Evolutionary conservation across 805 yeast genomes (phyloP), one percentile per base, ranked within the genome.

Genomic region (Schwanniomyces sp.): DNA sequence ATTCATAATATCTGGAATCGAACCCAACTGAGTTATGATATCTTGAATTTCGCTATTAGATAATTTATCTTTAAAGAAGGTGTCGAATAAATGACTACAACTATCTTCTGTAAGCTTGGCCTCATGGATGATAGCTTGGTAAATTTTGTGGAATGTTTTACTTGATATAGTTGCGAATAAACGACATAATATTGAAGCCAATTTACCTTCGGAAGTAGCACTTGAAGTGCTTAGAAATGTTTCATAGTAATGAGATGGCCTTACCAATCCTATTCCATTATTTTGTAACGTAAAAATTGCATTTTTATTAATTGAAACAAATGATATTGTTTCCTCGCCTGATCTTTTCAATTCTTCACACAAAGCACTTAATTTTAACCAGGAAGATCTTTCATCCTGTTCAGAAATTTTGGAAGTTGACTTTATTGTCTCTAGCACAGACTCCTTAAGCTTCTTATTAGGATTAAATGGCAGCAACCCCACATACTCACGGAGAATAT

Each of bases 361-460:
- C 24, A 91, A 70, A 2, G 88, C 75, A 48, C 83, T 85, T 48
- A 91, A 78, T 50, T 85, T 81, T 29, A 78, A 70, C 87, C 96
- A 84, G 55, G 84, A 84, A 27, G 75, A 75, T 41, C 70, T 70
- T 2, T 26, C 41, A 30, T 45, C 49, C 28, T 67, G 63, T 30
- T 66, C 61, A 38, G 64, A 67, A 27, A 64, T 66, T 29, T 54
- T 42, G 16, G 52, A 45, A 41, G 44, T 26, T 39, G 47, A 16
- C 9, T 48, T 48, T 7, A 62, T 50, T 5, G 68, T 61, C n/a
- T 61, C 67, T 10, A 52, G 21, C 52, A 72, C 44, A 60, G 59
- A 34, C 52, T 61, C 46, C 58, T 76, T 55, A 18, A 66, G 50
- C 8, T 58, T 43, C 17, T 45, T 44, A 29, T 43, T 47, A 18